Evolutionary conservation across 1,284 basidiomycete species (phyloP).

Genomic region (Ustilago xerochloae): DNA sequence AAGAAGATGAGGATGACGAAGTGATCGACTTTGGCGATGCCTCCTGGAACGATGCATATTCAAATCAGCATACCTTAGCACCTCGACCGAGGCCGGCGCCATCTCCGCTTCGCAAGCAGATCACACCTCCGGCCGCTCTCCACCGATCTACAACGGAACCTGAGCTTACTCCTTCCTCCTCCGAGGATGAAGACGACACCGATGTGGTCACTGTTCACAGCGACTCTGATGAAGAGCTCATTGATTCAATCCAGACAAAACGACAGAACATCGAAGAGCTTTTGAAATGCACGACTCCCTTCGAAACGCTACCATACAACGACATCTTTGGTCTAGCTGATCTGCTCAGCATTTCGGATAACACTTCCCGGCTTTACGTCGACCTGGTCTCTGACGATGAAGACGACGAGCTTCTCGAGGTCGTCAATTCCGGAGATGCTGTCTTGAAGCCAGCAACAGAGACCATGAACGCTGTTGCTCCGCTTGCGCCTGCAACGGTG

Average conservation of each 20-base stretch:
- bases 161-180: constrained; percentile 9
- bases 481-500: neutral
- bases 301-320: constrained; percentile 45
- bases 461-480: constrained; percentile 10
- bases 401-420: neutral
- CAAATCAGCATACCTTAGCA: neutral
- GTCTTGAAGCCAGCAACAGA: neutral
- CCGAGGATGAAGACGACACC: constrained; percentile 30
- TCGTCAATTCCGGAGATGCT: neutral
- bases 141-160: neutral
- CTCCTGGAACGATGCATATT: constrained; percentile 1
- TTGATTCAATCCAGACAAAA: constrained; percentile 28
- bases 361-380: constrained; percentile 26
- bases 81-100: neutral
- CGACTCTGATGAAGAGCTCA: constrained; percentile 42
- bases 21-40: constrained; percentile 47
- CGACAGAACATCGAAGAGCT: constrained; percentile 46
- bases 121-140: neutral
- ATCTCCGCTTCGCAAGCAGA: neutral
- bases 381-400: constrained; percentile 45
- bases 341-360: constrained; percentile 24
- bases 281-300: constrained; percentile 29
- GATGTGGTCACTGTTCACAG: constrained; percentile 35
- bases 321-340: constrained; percentile 43
- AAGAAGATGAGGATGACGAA: constrained; percentile 26